Evolutionary conservation across 305 asterid species (phyloP), one percentile per base, ranked within the genome.

Genomic region (Withania somnifera): DNA sequence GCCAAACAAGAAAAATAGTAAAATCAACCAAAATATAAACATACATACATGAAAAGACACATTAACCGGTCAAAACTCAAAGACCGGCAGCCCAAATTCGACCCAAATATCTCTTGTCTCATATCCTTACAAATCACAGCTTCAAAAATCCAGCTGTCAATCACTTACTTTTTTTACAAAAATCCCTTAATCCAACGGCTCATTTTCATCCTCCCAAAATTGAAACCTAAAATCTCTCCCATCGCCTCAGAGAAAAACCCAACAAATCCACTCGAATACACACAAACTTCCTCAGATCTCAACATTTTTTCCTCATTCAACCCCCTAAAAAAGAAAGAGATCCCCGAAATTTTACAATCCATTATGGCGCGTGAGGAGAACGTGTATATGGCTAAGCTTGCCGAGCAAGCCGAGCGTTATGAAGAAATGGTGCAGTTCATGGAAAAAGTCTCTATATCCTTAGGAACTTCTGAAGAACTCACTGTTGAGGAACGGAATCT

Each of bases 391-490:
- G 88, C 90, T 3, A 87, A 87, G 60, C 87, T 87, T 5, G 90
- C 90, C 34, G 90, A 87, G 78, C 90, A 87, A 79, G 90, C 87
- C 3, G 90, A 87, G 75, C 81, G 90, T 10, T 87, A 87, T 64
- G 88, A 85, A 34, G 88, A 85, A 64, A 87, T 87, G 90, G 88
- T 87, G 52, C 86, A 84, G 45, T 85, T 85, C 82, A 87, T 87
- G 90, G 88, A 87, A 82, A 87, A 87, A 60, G 89, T 86, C 30
- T 84, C 86, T 6, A 71, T 75, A 11, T 53, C 89, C 32, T 81
- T 28, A 19, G 82, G 77, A 19, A 73, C 76, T 1, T 75, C 87
- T 60, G 90, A 87, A 14, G 90, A 87, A 71, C 86, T 87, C 10
- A 82, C 89, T 8, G 88, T 87, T 11, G 90, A 87, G 84, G 90